Conservation (phyloP, 2,329 filamentous ascomycete genomes). For the Epichloe gansuensis region DNA sequence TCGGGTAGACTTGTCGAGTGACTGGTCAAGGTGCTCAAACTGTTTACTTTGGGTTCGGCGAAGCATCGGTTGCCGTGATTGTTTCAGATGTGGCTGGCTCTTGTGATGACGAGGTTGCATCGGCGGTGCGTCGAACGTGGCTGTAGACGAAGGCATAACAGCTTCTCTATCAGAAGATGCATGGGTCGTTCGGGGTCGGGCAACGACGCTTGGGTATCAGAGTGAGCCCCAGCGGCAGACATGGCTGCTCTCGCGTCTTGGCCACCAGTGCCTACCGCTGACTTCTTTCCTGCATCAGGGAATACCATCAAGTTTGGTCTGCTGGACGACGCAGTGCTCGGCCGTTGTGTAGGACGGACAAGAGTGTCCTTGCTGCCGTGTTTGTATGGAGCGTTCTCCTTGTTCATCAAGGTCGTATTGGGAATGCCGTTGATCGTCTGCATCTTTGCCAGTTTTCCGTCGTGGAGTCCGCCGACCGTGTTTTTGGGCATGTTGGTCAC, state of each 20-base stretch:
- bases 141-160: conserved; percentile 1
- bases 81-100: conserved; percentile 41
- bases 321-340: conserved; percentile 2
- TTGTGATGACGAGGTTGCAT: conserved; percentile 36
- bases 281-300: conserved; percentile 12
- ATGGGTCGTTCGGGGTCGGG: conserved; percentile 2
- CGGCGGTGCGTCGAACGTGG: conserved; percentile 12
- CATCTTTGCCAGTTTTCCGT: conserved; percentile 25
- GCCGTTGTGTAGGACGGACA: conserved; percentile 25
- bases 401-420: conserved; percentile 20
- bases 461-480: conserved; percentile 17
- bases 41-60: conserved; percentile 34
- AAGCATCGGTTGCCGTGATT: conserved; percentile 25
- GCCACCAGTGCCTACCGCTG: conserved; percentile 5
- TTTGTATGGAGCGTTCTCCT: conserved; percentile 30
- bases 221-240: conserved; percentile 2
- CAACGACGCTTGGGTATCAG: not conserved
- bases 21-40: conserved; percentile 16
- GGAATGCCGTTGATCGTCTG: conserved; percentile 14
- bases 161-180: conserved; percentile 4
- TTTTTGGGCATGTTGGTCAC: conserved; percentile 56
- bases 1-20: conserved; percentile 3
- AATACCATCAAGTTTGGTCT: not conserved
- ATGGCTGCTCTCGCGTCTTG: conserved; percentile 5
- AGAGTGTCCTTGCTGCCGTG: conserved; percentile 22